Conservation (phyloP, 2,329 filamentous ascomycete genomes). For the Pestalotiopsis sp. region DNA sequence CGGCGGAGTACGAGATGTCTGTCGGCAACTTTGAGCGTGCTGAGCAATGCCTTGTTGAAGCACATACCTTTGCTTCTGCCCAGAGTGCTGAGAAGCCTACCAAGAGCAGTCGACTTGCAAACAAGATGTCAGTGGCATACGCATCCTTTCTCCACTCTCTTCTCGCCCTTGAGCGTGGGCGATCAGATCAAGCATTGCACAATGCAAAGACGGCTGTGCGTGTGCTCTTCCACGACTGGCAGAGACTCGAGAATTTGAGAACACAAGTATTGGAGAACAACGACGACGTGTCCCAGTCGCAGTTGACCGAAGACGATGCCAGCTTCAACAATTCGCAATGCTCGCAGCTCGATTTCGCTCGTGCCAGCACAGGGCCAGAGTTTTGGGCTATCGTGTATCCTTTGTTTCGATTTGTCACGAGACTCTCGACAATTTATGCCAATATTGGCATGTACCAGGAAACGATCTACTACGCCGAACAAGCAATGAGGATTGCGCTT, state of each 20-base stretch:
- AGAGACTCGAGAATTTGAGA: slow-evolving; percentile 47
- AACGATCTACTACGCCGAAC: slow-evolving; percentile 84
- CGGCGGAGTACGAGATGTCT: slow-evolving; percentile 73
- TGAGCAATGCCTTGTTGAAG: slow-evolving; percentile 41
- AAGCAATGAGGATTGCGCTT: slow-evolving; percentile 76
- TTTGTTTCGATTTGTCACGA: slow-evolving; percentile 70
- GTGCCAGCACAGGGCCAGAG: slow-evolving; percentile 55
- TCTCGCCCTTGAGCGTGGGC: slow-evolving; percentile 64
- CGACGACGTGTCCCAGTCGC: slow-evolving; percentile 28
- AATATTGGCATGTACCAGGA: slow-evolving; percentile 88
- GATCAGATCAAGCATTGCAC: slow-evolving; percentile 58
- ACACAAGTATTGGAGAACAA: slow-evolving; percentile 16
- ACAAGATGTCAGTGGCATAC: slow-evolving; percentile 58
- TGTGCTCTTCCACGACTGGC: slow-evolving; percentile 58
- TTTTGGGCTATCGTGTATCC: slow-evolving; percentile 82
- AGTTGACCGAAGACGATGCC: slow-evolving; percentile 27
- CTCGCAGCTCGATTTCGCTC: slow-evolving; percentile 22
- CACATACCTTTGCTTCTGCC: slow-evolving; percentile 39
- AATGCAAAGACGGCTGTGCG: slow-evolving; percentile 62
- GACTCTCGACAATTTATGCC: slow-evolving; percentile 77
- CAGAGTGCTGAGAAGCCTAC: slow-evolving; percentile 21
- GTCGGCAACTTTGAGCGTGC: slow-evolving; percentile 68
- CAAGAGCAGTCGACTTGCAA: slow-evolving; percentile 40
- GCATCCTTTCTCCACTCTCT: slow-evolving; percentile 67
- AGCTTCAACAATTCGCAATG: slow-evolving; percentile 30